Base-by-base conservation (phyloP, 441 rosid species). In the Eutrema salsugineum region DNA sequence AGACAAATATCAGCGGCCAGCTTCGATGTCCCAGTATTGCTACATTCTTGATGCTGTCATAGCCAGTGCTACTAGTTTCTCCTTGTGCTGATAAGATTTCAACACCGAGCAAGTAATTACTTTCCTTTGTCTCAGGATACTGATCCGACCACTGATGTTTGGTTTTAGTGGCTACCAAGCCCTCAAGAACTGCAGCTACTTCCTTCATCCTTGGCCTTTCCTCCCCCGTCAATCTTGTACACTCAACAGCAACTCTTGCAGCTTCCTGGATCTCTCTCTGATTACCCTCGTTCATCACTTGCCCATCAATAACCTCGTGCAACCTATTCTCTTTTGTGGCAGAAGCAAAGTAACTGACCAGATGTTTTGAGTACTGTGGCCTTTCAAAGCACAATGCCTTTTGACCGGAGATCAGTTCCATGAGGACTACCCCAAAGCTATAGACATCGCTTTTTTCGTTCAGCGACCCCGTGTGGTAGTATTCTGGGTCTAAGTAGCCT, bases 381-480 rank as follows among this genome's bases (percentile, higher is more conserved):
- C 51, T 10, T 49, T 66, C 61, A 6, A 72, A 72, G 24, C 59
- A 55, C 28, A 65, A 10, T 19, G 77, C 72, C 22, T 73, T 73
- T 30, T 20, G 38, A 5, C 67, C 54, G 10, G 77, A 28, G 46
- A 73, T 14, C 0, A 73, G 66, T 8, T 73, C 77, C 77, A 73
- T 57, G 11, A 73, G 54, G 1, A 73, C 77, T 64, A 73, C 67
- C 1, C 72, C 72, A 1, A 66, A 73, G 61, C 72, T 73, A 32
- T 73, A 73, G 5, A 73, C 72, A 20, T 73, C 62, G 2, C 55
- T 73, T 16, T 73, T 73, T 12, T 73, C 67, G 1, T 66, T 73
- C 0, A 74, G 17, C 12, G 67, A 0, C 0, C 78, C 68, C 2
- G 78, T 66, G 63, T 33, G 49, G 33, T 58, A 50, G 10, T 73